A percentile compares a stretch with the other conserved stretches of the same genome.
Conservation (phyloP, 768 basidiomycete genomes). For the Flagelloscypha sp. region DNA sequence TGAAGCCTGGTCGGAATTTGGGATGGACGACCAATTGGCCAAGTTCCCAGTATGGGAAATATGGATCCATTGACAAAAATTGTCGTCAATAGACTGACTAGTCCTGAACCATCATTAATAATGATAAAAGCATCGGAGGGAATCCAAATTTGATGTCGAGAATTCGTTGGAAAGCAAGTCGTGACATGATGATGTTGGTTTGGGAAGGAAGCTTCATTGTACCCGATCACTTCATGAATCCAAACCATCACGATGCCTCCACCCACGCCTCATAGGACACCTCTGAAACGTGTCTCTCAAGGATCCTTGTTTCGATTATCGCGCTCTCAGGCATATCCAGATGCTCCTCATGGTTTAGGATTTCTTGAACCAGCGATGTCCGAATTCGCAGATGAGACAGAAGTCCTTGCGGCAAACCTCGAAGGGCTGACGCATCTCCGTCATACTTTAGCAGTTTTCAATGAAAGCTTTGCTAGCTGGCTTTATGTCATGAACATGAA, state of each 20-base stretch:
- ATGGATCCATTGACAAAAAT: too few species aligned
- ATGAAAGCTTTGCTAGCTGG: conserved; percentile 90
- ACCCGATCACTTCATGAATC: too few species aligned
- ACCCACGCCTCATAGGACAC: conserved; percentile 62
- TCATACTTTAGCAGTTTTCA: conserved; percentile 74
- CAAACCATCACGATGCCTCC: conserved; percentile 9
- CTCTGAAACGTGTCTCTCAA: conserved; percentile 83
- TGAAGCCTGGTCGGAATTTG: too few species aligned
- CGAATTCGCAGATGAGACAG: conserved; percentile 85
- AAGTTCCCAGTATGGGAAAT: too few species aligned
- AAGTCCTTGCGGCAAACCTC: conserved; percentile 68
- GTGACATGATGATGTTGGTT: too few species aligned
- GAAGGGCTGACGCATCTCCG: conserved; percentile 64
- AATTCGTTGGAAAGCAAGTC: too few species aligned
- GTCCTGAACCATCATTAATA: too few species aligned
- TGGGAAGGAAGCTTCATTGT: too few species aligned
- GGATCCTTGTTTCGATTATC: conserved; percentile 85
- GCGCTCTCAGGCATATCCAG: conserved; percentile 60
- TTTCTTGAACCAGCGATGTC: conserved; percentile 79
- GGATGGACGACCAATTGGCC: too few species aligned
- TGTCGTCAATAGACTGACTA: too few species aligned
- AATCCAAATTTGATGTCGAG: too few species aligned
- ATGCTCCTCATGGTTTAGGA: conserved; percentile 77
- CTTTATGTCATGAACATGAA: conserved; percentile 93
- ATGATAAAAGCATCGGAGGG: too few species aligned